Evolutionary conservation across 1,139 yeast genomes (phyloP).

Genomic region (Petasospora rhodanensis): DNA sequence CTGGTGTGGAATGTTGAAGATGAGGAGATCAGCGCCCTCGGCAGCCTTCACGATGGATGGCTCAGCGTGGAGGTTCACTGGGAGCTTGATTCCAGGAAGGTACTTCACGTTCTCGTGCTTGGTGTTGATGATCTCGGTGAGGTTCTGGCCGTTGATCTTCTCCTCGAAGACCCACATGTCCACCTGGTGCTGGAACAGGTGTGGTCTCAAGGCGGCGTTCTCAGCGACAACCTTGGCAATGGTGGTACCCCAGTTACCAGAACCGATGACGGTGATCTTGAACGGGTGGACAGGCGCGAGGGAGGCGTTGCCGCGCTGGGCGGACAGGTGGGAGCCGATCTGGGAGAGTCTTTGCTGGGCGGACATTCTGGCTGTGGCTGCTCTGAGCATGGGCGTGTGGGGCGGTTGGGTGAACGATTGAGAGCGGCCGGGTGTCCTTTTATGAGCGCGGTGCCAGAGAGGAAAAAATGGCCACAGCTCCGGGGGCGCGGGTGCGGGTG

Average conservation of each 20-base stretch:
- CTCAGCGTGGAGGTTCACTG: constrained; percentile 69
- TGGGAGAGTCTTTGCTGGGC: constrained; percentile 23
- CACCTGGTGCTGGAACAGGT: constrained; percentile 59
- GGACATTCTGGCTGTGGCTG: too few species aligned
- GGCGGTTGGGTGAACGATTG: too few species aligned
- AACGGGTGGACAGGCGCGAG: constrained; percentile 36
- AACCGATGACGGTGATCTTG: constrained; percentile 59
- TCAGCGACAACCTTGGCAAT: constrained; percentile 86
- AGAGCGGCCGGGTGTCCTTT: too few species aligned
- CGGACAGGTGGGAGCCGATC: constrained; percentile 17
- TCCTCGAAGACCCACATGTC: constrained; percentile 92
- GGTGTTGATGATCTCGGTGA: constrained; percentile 77
- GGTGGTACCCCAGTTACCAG: constrained; percentile 86
- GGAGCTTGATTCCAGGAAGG: constrained; percentile 70
- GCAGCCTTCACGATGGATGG: constrained; percentile 73
- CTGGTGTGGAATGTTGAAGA: constrained; percentile 89
- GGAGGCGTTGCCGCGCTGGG: constrained; percentile 15
- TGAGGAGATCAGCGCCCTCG: constrained; percentile 65
- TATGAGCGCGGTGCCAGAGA: too few species aligned
- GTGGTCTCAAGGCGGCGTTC: constrained; percentile 61
- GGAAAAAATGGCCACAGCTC: too few species aligned
- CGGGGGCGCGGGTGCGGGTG: too few species aligned
- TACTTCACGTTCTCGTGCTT: constrained; percentile 82
- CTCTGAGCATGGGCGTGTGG: too few species aligned
- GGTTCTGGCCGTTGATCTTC: constrained; percentile 54